Evolutionary conservation across 768 basidiomycete species (phyloP).

Genomic region (Rhodotorula kratochvilovae): DNA sequence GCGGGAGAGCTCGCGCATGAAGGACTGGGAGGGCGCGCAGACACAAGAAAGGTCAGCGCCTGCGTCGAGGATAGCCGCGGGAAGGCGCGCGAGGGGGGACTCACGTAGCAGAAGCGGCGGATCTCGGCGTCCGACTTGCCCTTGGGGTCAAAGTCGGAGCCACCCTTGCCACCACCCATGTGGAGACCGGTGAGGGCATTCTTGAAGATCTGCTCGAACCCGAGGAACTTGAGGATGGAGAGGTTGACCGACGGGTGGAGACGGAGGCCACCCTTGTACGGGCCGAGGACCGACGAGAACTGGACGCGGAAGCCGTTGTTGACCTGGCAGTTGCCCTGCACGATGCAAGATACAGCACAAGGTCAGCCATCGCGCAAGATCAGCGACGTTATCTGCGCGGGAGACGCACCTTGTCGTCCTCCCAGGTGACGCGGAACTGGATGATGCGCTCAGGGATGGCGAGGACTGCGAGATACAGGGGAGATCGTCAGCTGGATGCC

Average conservation of each 20-base stretch:
- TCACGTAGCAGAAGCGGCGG: slow-evolving; percentile 60
- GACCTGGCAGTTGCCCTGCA: slow-evolving; percentile 59
- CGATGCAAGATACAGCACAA: background rate
- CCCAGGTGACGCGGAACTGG: slow-evolving; percentile 67
- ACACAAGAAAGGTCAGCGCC: background rate
- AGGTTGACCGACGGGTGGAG: slow-evolving; percentile 75
- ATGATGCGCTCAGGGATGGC: slow-evolving; percentile 52
- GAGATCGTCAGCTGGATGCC: background rate
- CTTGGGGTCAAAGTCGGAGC: slow-evolving; percentile 75
- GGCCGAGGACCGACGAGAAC: slow-evolving; percentile 60
- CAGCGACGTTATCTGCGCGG: background rate
- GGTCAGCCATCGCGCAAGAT: background rate
- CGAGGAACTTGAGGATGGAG: slow-evolving; percentile 77
- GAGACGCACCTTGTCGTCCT: slow-evolving; percentile 54
- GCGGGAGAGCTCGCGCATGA: slow-evolving; percentile 69
- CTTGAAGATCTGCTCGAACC: slow-evolving; percentile 72
- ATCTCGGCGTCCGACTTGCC: slow-evolving; percentile 72
- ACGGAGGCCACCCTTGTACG: slow-evolving; percentile 62
- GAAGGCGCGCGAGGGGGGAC: slow-evolving; percentile 19
- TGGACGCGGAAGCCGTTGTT: slow-evolving; percentile 72
- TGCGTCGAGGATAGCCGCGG: background rate
- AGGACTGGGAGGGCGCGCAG: slow-evolving; percentile 50
- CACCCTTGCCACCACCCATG: slow-evolving; percentile 78
- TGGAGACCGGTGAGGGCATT: slow-evolving; percentile 70
- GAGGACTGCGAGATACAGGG: slow-evolving; percentile 42